Base-by-base conservation (phyloP, 257 asterid species). In the Solanum neorickii region DNA sequence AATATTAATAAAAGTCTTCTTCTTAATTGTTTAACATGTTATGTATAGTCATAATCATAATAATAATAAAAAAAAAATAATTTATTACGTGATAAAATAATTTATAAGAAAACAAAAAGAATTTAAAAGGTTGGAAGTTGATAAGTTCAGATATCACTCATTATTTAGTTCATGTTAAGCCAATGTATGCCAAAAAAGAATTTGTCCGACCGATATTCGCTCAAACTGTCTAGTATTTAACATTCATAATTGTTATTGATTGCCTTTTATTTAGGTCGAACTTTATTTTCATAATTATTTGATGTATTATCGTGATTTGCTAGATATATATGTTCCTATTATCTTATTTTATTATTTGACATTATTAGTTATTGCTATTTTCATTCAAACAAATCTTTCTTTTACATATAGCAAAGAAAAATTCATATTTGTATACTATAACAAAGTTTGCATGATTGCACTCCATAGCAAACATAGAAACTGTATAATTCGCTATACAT, bases 401-500 rank as follows among this genome's bases (percentile, higher is more conserved):
- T 44, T 42, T 77, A 27, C 1, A 27, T 27, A 27, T 27, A 27
- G 1, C 27, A 27, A 27, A 27, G 27, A 27, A 27, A 27, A 27
- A 27, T 27, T 27, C 27, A 27, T 27, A 27, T 27, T 27, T 27
- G 1, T 27, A 27, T 27, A 1, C 27, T 27, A 42, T 33, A 33
- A 0, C 35, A 33, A 33, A 33, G 1, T 33, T 33, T 33, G 1
- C 5, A 33, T 33, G 0, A 33, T 1, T 33, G 5, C 5, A 0
- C 35, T 33, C 5, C 35, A 33, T 33, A 4, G 5, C 1, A 33
- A 33, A 33, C 5, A 33, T 33, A 33, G 35, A 33, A 33, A 33
- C 35, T 4, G 35, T 33, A 33, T 33, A 33, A 33, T 33, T 33
- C 35, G 5, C 1, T 33, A 33, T 4, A 0, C 5, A 33, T 33